Conservation (phyloP, 2,329 filamentous ascomycete genomes). For the Ascochyta pisi region DNA sequence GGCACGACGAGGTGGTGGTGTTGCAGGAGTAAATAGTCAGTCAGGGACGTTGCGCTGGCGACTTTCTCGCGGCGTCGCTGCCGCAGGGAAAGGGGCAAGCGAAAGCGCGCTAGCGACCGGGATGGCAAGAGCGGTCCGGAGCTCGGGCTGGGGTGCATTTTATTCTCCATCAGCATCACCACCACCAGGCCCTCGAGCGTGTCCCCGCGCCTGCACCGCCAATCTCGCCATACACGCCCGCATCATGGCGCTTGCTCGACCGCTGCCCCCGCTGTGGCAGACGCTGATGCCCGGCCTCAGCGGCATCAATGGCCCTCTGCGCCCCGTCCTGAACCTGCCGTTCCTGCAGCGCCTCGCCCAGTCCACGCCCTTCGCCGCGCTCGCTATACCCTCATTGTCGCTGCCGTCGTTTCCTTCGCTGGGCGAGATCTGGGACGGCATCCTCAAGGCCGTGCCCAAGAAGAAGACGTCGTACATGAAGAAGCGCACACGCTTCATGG, state of each 20-base stretch:
- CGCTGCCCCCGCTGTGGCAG: conserved; percentile 52
- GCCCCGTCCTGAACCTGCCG: conserved; percentile 49
- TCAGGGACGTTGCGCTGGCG: conserved; percentile 43
- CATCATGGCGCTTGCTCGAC: conserved; percentile 51
- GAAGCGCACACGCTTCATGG: conserved; percentile 91
- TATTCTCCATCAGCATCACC: conserved; percentile 39
- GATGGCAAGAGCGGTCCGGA: conserved; percentile 34
- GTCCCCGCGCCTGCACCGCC: conserved; percentile 11
- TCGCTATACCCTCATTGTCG: conserved; percentile 60
- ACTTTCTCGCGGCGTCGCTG: conserved; percentile 48
- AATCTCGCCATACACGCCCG: conserved; percentile 7
- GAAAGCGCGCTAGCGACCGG: conserved; percentile 41
- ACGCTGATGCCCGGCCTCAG: conserved; percentile 62
- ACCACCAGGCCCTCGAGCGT: conserved; percentile 18
- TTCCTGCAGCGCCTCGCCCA: conserved; percentile 54
- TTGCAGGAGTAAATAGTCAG: conserved; percentile 40
- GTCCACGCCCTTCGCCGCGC: conserved; percentile 65
- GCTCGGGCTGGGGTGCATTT: conserved; percentile 37
- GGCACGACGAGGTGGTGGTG: conserved; percentile 20
- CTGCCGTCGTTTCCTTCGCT: conserved; percentile 55
- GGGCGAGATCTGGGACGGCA: conserved; percentile 90
- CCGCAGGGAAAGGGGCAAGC: conserved; percentile 52
- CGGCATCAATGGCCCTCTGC: conserved; percentile 50
- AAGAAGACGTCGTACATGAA: conserved; percentile 98
- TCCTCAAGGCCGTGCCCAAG: conserved; percentile 93